A percentile compares a stretch with the other conserved stretches of the same genome.
Conservation (phyloP, 176 grass and related monocot species). For the Ensete glaucum region DNA sequence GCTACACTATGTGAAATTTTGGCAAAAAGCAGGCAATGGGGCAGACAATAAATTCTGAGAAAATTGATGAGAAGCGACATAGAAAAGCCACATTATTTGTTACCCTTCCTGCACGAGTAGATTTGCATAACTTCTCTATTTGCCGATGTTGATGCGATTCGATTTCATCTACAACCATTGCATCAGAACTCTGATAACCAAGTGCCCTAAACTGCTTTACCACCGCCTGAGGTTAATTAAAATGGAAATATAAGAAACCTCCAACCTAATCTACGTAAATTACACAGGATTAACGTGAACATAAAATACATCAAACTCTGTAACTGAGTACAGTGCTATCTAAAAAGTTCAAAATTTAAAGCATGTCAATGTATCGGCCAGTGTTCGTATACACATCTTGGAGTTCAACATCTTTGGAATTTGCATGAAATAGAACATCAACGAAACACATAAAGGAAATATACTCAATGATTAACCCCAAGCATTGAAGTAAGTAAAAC, state of each 20-base stretch:
- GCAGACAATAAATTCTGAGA: background rate
- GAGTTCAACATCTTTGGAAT: too few species aligned
- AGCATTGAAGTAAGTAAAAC: too few species aligned
- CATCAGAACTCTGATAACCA: conserved; percentile 77
- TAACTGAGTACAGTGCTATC: too few species aligned
- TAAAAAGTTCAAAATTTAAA: too few species aligned
- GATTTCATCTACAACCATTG: conserved; percentile 75
- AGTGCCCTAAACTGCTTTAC: conserved; percentile 91
- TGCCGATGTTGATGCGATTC: conserved; percentile 83
- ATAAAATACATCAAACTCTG: too few species aligned
- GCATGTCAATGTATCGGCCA: too few species aligned
- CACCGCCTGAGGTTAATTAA: conserved; percentile 53
- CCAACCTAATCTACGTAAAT: too few species aligned
- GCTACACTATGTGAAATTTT: background rate
- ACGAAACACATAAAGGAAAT: too few species aligned
- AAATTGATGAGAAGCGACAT: background rate
- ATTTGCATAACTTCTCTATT: conserved; percentile 83
- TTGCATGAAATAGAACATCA: too few species aligned
- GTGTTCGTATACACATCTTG: too few species aligned
- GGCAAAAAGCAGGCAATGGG: background rate
- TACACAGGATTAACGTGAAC: too few species aligned
- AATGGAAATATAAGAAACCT: background rate
- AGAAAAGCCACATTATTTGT: conserved; percentile 13
- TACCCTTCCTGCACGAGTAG: conserved; percentile 96
- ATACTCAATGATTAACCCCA: too few species aligned